Evolutionary conservation across 495 filamentous ascomycete genomes (phyloP).

Genomic region (Penicillium silybi): DNA sequence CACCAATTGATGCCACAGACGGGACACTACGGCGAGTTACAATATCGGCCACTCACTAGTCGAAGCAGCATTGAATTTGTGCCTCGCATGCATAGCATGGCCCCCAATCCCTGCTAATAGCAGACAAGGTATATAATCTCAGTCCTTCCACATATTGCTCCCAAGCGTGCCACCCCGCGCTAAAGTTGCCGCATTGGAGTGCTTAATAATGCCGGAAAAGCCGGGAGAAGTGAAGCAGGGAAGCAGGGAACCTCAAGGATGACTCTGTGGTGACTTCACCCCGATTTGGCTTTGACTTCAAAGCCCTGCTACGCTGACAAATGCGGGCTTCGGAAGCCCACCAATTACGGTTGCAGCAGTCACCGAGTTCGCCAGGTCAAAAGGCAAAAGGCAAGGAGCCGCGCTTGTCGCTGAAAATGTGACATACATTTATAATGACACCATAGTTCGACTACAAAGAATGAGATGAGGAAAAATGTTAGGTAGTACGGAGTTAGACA

Average conservation of each 20-base stretch:
- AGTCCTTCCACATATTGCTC: background rate
- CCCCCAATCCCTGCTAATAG: background rate
- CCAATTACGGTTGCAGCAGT: background rate
- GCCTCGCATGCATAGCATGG: no score
- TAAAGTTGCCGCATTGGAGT: background rate
- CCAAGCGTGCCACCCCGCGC: background rate
- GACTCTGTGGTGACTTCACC: constrained; percentile 1
- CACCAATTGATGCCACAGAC: no score
- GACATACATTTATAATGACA: background rate
- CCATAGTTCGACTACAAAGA: background rate
- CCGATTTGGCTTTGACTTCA: background rate
- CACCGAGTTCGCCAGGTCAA: background rate
- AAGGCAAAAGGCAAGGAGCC: constrained; percentile 4
- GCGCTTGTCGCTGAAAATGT: constrained; percentile 14
- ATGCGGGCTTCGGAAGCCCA: background rate
- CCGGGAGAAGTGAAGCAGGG: constrained; percentile 12
- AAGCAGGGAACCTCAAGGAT: background rate
- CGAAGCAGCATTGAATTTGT: no score
- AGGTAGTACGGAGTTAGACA: no score
- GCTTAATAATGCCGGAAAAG: constrained; percentile 1
- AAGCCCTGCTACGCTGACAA: constrained; percentile 7
- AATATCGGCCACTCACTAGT: no score
- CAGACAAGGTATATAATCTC: background rate
- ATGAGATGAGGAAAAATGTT: background rate
- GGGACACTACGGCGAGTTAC: no score